Conservation (phyloP, 78 protist genomes). For the Chrysochromulina parva region DNA sequence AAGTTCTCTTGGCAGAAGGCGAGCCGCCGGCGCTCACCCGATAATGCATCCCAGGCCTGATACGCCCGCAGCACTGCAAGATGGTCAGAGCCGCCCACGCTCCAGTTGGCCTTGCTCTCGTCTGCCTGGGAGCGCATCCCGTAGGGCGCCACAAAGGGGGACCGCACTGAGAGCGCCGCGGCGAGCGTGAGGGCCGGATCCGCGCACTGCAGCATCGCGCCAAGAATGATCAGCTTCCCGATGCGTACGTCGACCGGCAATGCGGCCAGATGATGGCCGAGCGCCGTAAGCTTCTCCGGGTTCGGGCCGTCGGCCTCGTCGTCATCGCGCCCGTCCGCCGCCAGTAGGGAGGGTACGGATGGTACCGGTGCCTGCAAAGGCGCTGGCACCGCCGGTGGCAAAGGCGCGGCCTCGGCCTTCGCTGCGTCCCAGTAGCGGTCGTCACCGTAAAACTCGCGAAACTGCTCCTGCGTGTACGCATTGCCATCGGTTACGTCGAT, state of each 20-base stretch:
- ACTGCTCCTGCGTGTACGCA: too few species aligned
- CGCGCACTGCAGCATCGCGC: conserved; percentile 1
- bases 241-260: conserved; percentile 83
- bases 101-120: not conserved
- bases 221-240: conserved; percentile 78
- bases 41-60: conserved; percentile 54
- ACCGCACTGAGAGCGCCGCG: conserved; percentile 53
- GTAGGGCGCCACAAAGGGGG: conserved; percentile 72
- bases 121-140: conserved; percentile 38
- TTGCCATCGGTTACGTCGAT: too few species aligned
- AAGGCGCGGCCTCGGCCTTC: too few species aligned
- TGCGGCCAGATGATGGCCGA: conserved; percentile 80
- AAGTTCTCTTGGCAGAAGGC: conserved; percentile 44
- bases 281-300: conserved; percentile 58
- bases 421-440: too few species aligned
- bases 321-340: too few species aligned
- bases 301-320: too few species aligned
- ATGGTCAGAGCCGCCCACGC: conserved; percentile 65
- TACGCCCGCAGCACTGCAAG: conserved; percentile 62
- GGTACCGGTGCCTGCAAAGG: too few species aligned
- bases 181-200: conserved; percentile 83
- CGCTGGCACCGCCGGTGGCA: too few species aligned
- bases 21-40: not conserved
- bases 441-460: too few species aligned
- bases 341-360: too few species aligned